phyloP scores from a whole-genome alignment of 2,329 filamentous ascomycete species.

The Cytospora leucostoma region DNA sequence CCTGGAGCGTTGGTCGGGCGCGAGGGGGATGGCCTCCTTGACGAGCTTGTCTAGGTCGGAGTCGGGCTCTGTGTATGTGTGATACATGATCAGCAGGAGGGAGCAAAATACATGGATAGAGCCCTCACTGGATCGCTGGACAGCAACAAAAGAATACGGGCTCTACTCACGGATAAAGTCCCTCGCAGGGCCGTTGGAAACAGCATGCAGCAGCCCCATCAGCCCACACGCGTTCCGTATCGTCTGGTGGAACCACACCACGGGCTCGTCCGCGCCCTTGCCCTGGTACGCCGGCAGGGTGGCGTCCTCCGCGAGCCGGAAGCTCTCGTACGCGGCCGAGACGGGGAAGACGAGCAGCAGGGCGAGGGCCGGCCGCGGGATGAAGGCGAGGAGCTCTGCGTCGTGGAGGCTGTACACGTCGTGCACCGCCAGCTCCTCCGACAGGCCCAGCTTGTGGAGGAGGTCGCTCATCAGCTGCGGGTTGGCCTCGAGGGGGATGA shows the following conservation, averaged over 20 bases:
- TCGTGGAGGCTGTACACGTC: conserved; percentile 93
- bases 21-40: conserved; percentile 67
- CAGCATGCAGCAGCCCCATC: conserved; percentile 83
- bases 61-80: conserved; percentile 41
- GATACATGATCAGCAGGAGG: neutral
- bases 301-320: conserved; percentile 73
- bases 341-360: conserved; percentile 92
- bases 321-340: conserved; percentile 74
- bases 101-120: neutral
- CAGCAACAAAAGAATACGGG: neutral
- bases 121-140: neutral
- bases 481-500: conserved; percentile 70
- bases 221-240: conserved; percentile 92
- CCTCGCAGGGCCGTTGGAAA: conserved; percentile 73
- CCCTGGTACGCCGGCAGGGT: conserved; percentile 64
- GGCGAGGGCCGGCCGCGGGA: conserved; percentile 85
- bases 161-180: conserved; percentile 56
- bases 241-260: conserved; percentile 93
- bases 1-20: conserved; percentile 65
- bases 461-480: conserved; percentile 85
- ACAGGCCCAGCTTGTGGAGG: conserved; percentile 80
- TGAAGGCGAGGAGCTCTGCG: conserved; percentile 77
- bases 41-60: conserved; percentile 68
- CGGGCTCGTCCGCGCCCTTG: conserved; percentile 68
- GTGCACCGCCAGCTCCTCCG: conserved; percentile 74